These are phyloP conservation scores for Emmonsia crescens DNA, from an alignment of 2,329 filamentous ascomycete species.

Conservation along the genomic window DNA sequence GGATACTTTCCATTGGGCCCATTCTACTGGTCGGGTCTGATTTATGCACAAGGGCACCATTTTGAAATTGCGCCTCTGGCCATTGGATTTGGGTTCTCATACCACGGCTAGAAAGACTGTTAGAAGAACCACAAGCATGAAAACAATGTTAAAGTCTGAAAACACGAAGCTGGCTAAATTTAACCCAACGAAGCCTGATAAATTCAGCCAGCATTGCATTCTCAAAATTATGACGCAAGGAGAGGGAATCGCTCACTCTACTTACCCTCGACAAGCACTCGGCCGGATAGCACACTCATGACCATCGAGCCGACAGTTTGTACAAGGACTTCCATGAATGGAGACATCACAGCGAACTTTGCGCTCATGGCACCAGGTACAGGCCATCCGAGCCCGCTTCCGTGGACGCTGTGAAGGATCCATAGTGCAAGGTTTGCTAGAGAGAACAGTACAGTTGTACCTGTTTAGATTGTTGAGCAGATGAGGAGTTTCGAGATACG, in stretches of 20 bases:
- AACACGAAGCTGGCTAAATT: slow-evolving; percentile 3
- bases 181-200: slow-evolving; percentile 7
- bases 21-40: neutral
- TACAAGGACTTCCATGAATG: slow-evolving; percentile 31
- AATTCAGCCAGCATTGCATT: slow-evolving; percentile 36
- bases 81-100: neutral
- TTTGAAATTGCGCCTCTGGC: neutral
- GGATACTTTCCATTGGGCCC: neutral
- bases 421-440: neutral
- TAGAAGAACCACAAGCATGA: neutral
- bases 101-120: neutral
- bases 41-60: slow-evolving; percentile 1
- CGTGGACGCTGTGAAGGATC: slow-evolving; percentile 6
- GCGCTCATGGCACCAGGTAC: slow-evolving; percentile 27
- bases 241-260: slow-evolving; percentile 33
- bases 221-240: slow-evolving; percentile 41
- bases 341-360: slow-evolving; percentile 43
- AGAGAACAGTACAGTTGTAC: neutral
- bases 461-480: neutral
- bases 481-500: neutral
- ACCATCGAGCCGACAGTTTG: slow-evolving; percentile 18
- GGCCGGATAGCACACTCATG: slow-evolving; percentile 17
- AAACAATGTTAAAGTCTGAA: neutral
- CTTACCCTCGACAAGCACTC: slow-evolving; percentile 24
- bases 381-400: slow-evolving; percentile 24